phyloP scores from a whole-genome alignment of 257 asterid species.

The Verbena officinalis region DNA sequence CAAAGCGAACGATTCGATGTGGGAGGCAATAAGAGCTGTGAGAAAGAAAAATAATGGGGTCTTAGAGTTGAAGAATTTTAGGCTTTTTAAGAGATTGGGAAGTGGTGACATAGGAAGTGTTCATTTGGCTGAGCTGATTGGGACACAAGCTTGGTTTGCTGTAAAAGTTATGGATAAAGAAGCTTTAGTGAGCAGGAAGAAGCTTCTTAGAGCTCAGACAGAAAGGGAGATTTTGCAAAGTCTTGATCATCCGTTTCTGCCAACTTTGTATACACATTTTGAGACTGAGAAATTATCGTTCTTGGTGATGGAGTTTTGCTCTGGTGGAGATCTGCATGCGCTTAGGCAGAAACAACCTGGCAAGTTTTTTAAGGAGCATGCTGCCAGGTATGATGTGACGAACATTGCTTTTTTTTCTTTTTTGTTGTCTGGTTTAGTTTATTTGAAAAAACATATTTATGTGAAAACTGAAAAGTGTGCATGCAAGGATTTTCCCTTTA shows the following conservation, averaged over 20 bases:
- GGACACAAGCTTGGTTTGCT: slow-evolving; percentile 44
- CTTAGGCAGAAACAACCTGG: slow-evolving; percentile 51
- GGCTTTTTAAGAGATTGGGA: slow-evolving; percentile 44
- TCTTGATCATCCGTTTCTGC: slow-evolving; percentile 51
- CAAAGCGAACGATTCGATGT: slow-evolving; percentile 41
- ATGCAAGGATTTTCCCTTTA: background rate
- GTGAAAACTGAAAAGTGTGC: too few species aligned
- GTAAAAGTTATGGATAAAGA: slow-evolving; percentile 52
- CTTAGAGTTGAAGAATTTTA: slow-evolving; percentile 40
- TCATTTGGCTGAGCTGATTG: slow-evolving; percentile 44
- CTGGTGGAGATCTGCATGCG: slow-evolving; percentile 51
- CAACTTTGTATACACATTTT: slow-evolving; percentile 44
- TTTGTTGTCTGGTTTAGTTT: background rate
- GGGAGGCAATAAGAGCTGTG: slow-evolving; percentile 49
- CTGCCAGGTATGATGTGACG: slow-evolving; percentile 40
- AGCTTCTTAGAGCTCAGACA: slow-evolving; percentile 48
- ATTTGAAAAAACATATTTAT: background rate
- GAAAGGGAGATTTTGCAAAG: slow-evolving; percentile 48
- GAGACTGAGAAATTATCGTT: slow-evolving; percentile 43
- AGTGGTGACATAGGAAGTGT: slow-evolving; percentile 51
- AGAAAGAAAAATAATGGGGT: slow-evolving; percentile 33
- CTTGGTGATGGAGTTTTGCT: slow-evolving; percentile 50
- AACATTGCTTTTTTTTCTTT: background rate
- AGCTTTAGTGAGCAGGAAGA: slow-evolving; percentile 39
- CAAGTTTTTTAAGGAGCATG: slow-evolving; percentile 43